Base-by-base conservation (phyloP, 169 alveolate species). In the Babesia divergens region DNA sequence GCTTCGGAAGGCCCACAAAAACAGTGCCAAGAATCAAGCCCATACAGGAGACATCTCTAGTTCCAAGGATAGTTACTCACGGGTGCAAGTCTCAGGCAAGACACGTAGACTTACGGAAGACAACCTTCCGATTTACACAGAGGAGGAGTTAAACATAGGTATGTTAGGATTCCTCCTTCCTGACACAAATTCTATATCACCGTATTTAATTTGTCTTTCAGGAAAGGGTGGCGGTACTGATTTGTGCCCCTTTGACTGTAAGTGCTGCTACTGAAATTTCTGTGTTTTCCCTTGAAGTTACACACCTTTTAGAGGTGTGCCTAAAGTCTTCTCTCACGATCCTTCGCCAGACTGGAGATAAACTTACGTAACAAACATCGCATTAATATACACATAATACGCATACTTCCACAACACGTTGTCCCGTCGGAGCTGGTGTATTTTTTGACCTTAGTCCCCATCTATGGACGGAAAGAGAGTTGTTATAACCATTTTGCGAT, bases 71-170 rank as follows among this genome's bases (percentile, higher is more conserved):
- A 55, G 26, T 13, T 74, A 74, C 53, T 7, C 65, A n/a, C 37
- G 34, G 51, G 66, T 34, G 18, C 43, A 44, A 6, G 52, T 32
- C 18, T 32, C 54, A 9, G 66, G 43, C 35, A 47, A 13, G 31
- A 32, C 47, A 24, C 66, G 92, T 22, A 43, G 70, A 22, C 55
- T 68, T 24, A 86, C 92, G 28, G 81, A 80, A 9, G 92, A 87
- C 58, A 84, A 84, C 34, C 82, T 87, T 32, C 92, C 92, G 34
- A 67, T 87, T 32, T 87, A 87, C 50, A 80, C 92, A 24, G 52
- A 77, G 59, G 91, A 87, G 47, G 92, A 87, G 50, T 84, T 87
- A 8, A 87, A 87, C 34, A 87, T 87, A 76, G 92, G 92, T 86
- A 72, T 8, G 74, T 65, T 3, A 7, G 37, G 29, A 22, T 40